Conservation (phyloP, 2,329 filamentous ascomycete genomes). For the Hypoxylon sp. region DNA sequence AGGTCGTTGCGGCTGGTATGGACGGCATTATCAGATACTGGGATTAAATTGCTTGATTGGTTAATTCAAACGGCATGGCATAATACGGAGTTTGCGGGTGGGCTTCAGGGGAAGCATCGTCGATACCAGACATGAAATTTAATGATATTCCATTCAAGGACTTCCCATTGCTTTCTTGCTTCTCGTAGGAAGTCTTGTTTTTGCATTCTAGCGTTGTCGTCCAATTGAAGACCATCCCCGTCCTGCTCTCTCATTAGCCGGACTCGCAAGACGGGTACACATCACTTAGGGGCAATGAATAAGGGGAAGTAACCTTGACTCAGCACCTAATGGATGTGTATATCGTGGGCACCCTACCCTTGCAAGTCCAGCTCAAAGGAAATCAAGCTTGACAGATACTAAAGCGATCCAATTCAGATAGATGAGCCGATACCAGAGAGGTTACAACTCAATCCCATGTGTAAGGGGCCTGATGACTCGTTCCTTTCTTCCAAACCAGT, state of each 20-base stretch:
- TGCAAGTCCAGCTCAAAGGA: neutral
- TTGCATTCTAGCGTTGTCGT: neutral
- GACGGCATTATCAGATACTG: constrained; percentile 93
- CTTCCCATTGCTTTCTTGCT: neutral
- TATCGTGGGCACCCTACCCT: neutral
- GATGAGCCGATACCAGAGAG: neutral
- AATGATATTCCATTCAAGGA: constrained; percentile 20
- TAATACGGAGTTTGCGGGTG: constrained; percentile 37
- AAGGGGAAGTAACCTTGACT: neutral
- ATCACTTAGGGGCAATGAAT: neutral
- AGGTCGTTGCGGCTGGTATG: constrained; percentile 90
- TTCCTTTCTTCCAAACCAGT: neutral
- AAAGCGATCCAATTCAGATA: neutral
- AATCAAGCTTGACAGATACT: neutral
- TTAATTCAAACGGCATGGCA: constrained; percentile 19
- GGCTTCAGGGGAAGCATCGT: constrained; percentile 32
- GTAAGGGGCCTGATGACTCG: neutral
- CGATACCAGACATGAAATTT: constrained; percentile 36
- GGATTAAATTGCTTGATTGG: constrained; percentile 72
- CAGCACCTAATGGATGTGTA: neutral
- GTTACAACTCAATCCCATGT: neutral
- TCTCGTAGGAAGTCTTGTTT: neutral
- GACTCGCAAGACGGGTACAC: no score
- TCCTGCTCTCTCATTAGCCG: no score
- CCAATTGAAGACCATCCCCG: neutral